phyloP scores from a whole-genome alignment of 1,284 basidiomycete species.

The Earliella scabrosa region DNA sequence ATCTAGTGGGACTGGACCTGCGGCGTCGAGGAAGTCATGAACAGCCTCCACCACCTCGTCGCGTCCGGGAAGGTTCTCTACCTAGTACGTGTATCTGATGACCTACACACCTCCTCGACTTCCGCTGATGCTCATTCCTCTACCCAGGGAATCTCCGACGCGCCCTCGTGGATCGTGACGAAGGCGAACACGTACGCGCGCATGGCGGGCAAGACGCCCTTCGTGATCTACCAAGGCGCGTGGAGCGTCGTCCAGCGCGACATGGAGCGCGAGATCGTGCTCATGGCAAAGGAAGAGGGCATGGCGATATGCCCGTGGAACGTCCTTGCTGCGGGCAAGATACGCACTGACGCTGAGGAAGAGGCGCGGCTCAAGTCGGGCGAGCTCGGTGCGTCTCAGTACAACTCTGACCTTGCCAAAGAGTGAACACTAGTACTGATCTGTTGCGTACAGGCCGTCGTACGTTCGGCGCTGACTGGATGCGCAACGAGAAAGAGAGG shows the following conservation, averaged over 20 bases:
- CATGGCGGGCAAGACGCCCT: slow-evolving; percentile 49
- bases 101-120: too few relatives aligned
- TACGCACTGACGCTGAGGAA: too few relatives aligned
- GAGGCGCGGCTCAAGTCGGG: slow-evolving; percentile 27
- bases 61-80: slow-evolving; percentile 47
- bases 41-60: slow-evolving; percentile 47
- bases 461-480: slow-evolving; percentile 14
- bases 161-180: slow-evolving; percentile 33
- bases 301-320: too few relatives aligned
- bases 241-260: slow-evolving; percentile 46
- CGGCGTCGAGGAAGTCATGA: slow-evolving; percentile 51
- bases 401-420: too few relatives aligned
- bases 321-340: slow-evolving; percentile 22
- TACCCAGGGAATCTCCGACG: slow-evolving; percentile 31
- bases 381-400: not conserved
- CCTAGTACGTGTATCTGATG: not conserved
- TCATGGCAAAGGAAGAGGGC: too few relatives aligned
- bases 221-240: slow-evolving; percentile 56
- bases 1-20: slow-evolving; percentile 47
- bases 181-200: slow-evolving; percentile 33
- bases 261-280: slow-evolving; percentile 1
- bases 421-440: too few relatives aligned
- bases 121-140: too few relatives aligned
- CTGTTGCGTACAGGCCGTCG: not conserved
- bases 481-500: slow-evolving; percentile 29